Evolutionary conservation across 345 rosid species (phyloP), one percentile per base, ranked within the genome.

Genomic region (Moricandia moricandioides): DNA sequence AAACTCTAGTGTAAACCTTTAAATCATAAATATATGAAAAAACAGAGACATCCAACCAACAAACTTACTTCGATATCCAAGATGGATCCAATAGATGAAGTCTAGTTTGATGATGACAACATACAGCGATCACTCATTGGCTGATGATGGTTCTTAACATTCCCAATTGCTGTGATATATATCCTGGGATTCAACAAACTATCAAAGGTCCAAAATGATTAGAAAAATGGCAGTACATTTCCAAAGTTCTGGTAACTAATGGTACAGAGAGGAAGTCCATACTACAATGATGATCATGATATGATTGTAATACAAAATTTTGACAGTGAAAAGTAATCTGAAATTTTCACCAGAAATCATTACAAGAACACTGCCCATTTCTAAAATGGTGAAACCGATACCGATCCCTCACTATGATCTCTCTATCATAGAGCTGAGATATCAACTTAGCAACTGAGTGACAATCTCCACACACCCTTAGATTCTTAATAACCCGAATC

Each of bases 361-460:
- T 85, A 76, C 95, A 89, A 3, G 92, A 89, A 76, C 95, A 87
- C 17, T 84, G 66, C 6, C 95, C 92, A 29, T 72, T 69, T 40
- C 82, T 85, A 64, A 89, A 89, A 81, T 84, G 90, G 69, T 89
- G 95, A 79, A 87, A 89, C 30, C 91, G 62, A 70, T 84, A 87
- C 40, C 91, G 58, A 40, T 89, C 90, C 60, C 92, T 80, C 59
- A 89, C 79, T 64, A 86, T 33, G 7, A 89, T 86, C 72, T 89
- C 89, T 70, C 87, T 81, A 16, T 83, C 55, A 63, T 89, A 87
- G 43, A 85, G 75, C 76, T 71, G 72, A 43, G 95, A 87, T 69
- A 89, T 66, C 10, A 85, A 84, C 83, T 89, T 88, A 73, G 90
- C 89, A 56, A 82, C 86, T 35, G 85, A 64, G 65, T 89, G 95